Evolutionary conservation across 2,329 filamentous ascomycete species (phyloP), one percentile per base, ranked within the genome.

Genomic region (Penicillium psychrosexuale): DNA sequence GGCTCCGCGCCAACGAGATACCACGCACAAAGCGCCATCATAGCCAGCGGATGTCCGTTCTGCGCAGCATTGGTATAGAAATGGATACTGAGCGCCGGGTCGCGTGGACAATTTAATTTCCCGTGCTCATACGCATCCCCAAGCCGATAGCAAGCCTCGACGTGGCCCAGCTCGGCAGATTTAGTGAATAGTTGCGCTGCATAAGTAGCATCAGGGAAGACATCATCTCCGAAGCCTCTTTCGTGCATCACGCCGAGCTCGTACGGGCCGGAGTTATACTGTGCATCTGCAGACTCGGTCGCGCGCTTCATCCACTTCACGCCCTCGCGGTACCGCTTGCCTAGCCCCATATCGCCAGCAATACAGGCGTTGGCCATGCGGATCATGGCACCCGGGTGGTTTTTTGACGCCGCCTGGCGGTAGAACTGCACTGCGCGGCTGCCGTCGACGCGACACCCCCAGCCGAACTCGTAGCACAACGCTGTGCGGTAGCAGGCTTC

Each of bases 21-120:
- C 94, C 94, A 99, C 11, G 94, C 94, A 74, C 94, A 99, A 8
- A 99, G 80, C 5, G 93, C 93, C 92, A 99, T 96, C 91, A 97
- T 97, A 45, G 91, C 93, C 45, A 86, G 83, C 0, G 91, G 81
- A 67, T 97, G 89, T 1, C 90, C 91, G 43, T 83, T 81, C 67
- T 96, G 89, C 2, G 94, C 94, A 12, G 94, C 93, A 27, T 87
- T 88, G 1, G 93, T 99, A 77, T 99, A 99, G 70, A 97, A 99
- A 72, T 99, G 94, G 9, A 99, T 91, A 61, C 91, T 97, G 50
- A 99, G 79, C 1, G 92, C 91, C 2, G 94, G 91, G 71, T 99
- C 94, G 49, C 87, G 85, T 1, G 94, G 94, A 68, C 94, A 99
- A 62, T 84, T 86, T 53, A 97, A 80, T 60, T 86, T 84, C 13